phyloP scores from a whole-genome alignment of 768 basidiomycete species.

The Tulasnella sp. region DNA sequence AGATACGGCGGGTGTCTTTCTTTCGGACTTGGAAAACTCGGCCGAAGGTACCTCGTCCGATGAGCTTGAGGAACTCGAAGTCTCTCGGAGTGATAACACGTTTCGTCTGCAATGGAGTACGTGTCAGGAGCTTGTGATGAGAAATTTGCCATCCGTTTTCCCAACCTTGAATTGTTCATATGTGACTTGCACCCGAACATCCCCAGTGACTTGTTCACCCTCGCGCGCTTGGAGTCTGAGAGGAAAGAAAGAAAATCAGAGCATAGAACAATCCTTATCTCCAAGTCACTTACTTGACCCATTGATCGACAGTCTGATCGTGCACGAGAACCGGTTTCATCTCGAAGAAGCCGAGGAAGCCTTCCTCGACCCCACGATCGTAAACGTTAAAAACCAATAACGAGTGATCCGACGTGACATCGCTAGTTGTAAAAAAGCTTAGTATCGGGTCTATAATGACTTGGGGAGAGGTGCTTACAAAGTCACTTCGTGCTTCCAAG shows the following conservation, averaged over 20 bases:
- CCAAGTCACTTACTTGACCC: constrained; percentile 75
- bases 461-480: constrained; percentile 63
- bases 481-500: constrained; percentile 98
- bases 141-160: background rate
- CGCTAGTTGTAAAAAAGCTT: constrained; percentile 51
- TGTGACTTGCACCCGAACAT: constrained; percentile 90
- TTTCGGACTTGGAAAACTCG: constrained; percentile 99
- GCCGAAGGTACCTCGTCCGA: constrained; percentile 96
- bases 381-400: constrained; percentile 85
- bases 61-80: constrained; percentile 98
- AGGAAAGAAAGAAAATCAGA: constrained; percentile 16
- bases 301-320: constrained; percentile 92
- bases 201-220: constrained; percentile 76
- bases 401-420: constrained; percentile 86
- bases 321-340: constrained; percentile 89
- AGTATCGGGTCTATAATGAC: constrained; percentile 30
- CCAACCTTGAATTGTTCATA: constrained; percentile 84
- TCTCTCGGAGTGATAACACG: constrained; percentile 87
- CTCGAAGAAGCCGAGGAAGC: constrained; percentile 86
- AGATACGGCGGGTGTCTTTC: constrained; percentile 95
- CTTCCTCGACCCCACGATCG: constrained; percentile 72
- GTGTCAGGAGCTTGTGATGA: constrained; percentile 16
- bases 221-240: constrained; percentile 68
- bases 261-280: background rate
- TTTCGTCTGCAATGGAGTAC: constrained; percentile 55